Base-by-base conservation (phyloP, 129 eudicot genomes). In the Escallonia rubra region DNA sequence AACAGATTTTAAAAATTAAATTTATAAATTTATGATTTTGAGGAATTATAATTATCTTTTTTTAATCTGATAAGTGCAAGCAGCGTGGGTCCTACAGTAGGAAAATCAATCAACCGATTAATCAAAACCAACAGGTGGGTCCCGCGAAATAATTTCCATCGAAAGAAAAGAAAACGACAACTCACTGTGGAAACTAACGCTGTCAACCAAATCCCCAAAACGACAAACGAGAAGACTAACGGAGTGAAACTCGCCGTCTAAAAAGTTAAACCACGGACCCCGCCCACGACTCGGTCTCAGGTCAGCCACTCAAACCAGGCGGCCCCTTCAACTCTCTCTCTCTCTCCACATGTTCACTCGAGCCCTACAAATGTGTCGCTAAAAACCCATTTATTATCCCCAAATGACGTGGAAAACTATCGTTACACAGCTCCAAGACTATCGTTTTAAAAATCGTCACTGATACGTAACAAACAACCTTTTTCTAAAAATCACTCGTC, bases 271-370 rank as follows among this genome's bases (percentile, higher is more conserved):
- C 15, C 40, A 39, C 1, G 65, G 53, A 39, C 64, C 57, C 73
- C 63, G 7, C 72, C 42, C n/a, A 14, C 53, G 50, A 67, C 72
- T 64, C 43, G 39, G 43, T 59, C 74, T 10, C 42, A 2, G 38
- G 65, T 69, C 34, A 57, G 65, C 65, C 73, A 57, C 73, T 68
- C 72, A 55, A 68, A 44, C 65, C 8, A 45, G 73, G 58, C 73
- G 58, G 65, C 60, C 72, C 71, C 13, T 48, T 10, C 23, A 13
- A 16, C 15, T 23, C 40, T 23, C 40, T 53, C 64, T 57, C 68
- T 44, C 58, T 49, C 10, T 13, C 39, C 8, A n/a, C 16, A 23
- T 43, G 10, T 50, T 9, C 10, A 11, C 47, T 48, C 46, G 23
- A 23, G 34, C 34, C 34, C 34, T 23, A 23, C 34, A 23, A 23